Base-by-base conservation (phyloP, 106 monocot genomes). In the Dendrobium catenatum region DNA sequence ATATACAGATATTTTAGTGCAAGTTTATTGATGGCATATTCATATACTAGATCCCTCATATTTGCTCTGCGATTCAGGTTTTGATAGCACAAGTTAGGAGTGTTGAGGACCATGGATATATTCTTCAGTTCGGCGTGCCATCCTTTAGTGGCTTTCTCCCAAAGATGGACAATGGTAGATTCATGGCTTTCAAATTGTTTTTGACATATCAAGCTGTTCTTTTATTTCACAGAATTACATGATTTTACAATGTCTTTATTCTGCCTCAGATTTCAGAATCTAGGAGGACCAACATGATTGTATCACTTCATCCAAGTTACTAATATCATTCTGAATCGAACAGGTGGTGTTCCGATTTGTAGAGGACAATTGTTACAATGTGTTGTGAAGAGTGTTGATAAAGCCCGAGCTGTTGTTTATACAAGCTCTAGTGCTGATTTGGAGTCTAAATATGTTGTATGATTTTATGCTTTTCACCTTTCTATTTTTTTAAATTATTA, bases 61-160 rank as follows among this genome's bases (percentile, higher is more conserved):
- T 73, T 42, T 74, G 74, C 43, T 74, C 22, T 44, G 18, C 3
- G 27, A 76, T 81, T 17, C 81, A 98, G 98, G 93, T 89, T 75
- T 64, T 99, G 40, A 86, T 85, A 76, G 93, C 91, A 46, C 87
- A 91, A 58, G 91, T 99, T 79, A 91, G 85, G 82, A 99, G 90
- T 82, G 79, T 95, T 77, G 99, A 99, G 81, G 99, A 99, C 78
- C 99, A 99, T 91, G 99, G 95, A 66, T 95, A 90, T 75, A 93
- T 95, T 90, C 89, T 99, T 88, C 82, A 91, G 70, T 99, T 99
- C 86, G 99, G 99, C 55, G 84, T 83, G 40, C 78, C 93, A 64
- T 86, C 88, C 10, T 91, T 99, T 86, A 91, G 83, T 75, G 99
- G 99, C 7, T 95, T 99, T 86, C 86, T 95, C 79, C 84, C 90